Percentiles rank a stretch among this genome's conserved stretches.
Conservation (phyloP, 2,329 filamentous ascomycete species). For the Ascochyta viciae-villosae region DNA sequence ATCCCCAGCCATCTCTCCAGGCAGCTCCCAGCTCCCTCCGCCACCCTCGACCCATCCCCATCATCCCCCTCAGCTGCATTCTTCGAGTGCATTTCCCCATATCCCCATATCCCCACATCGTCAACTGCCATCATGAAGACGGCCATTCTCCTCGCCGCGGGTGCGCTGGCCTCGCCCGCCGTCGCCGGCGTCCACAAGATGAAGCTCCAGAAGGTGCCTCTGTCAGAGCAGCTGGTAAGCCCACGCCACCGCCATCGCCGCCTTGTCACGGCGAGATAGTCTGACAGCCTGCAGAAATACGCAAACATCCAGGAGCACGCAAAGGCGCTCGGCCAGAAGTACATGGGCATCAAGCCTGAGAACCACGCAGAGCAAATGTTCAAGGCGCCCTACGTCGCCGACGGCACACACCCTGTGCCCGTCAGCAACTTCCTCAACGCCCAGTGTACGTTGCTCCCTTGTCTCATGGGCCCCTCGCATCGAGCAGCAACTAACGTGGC, state of each 20-base stretch:
- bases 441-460: conserved; percentile 75
- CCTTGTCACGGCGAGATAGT: conserved; percentile 13
- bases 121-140: conserved; percentile 74
- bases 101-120: conserved; percentile 15
- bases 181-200: conserved; percentile 91
- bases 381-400: conserved; percentile 71
- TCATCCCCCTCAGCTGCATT: conserved; percentile 21
- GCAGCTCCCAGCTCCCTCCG: conserved; percentile 17
- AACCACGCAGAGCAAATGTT: conserved; percentile 78
- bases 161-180: conserved; percentile 81
- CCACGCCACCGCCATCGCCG: conserved; percentile 17
- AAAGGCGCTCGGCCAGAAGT: conserved; percentile 89
- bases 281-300: conserved; percentile 64
- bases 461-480: not conserved
- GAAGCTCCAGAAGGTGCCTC: conserved; percentile 95
- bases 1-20: conserved; percentile 2
- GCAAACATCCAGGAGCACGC: conserved; percentile 83
- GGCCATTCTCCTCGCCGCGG: conserved; percentile 77
- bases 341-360: conserved; percentile 84
- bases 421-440: conserved; percentile 98
- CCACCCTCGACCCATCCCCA: conserved; percentile 23
- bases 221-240: conserved; percentile 90
- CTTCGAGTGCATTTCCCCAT: conserved; percentile 18
- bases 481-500: conserved; percentile 26
- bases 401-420: conserved; percentile 79